These are phyloP conservation scores for Globomyces sp. DNA, from an alignment of 371 early-diverging fungal species.

Conservation along the genomic window DNA sequence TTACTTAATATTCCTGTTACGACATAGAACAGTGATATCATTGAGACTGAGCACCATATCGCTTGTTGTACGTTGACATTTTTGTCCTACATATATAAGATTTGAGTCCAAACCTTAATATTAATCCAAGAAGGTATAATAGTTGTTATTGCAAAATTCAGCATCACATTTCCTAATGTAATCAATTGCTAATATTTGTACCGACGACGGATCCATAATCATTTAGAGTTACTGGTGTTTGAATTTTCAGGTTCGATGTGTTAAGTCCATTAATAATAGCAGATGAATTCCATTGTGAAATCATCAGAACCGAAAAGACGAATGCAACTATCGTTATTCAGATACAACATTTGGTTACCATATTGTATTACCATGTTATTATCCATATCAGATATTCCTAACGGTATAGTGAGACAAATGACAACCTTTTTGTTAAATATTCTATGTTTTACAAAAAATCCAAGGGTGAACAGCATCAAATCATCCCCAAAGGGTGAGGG, in stretches of 20 bases:
- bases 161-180: slow-evolving; percentile 28
- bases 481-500: slow-evolving; percentile 15
- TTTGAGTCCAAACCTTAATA: slow-evolving; percentile 20
- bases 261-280: slow-evolving; percentile 17
- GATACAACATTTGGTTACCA: background rate
- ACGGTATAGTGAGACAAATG: slow-evolving; percentile 5
- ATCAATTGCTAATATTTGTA: background rate
- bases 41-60: slow-evolving; percentile 26
- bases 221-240: background rate
- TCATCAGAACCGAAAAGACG: slow-evolving; percentile 22
- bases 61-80: slow-evolving; percentile 25
- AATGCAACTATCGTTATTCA: slow-evolving; percentile 20
- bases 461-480: slow-evolving; percentile 11
- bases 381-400: slow-evolving; percentile 6
- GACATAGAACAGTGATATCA: slow-evolving; percentile 22
- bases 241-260: background rate
- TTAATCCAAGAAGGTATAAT: slow-evolving; percentile 36
- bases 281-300: slow-evolving; percentile 27
- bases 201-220: too few species aligned
- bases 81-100: slow-evolving; percentile 11
- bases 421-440: background rate
- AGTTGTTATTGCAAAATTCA: slow-evolving; percentile 30
- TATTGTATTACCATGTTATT: slow-evolving; percentile 8
- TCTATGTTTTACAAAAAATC: background rate
- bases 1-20: slow-evolving; percentile 19